A percentile compares a stretch with the other conserved stretches of the same genome.
phyloP scores from a whole-genome alignment of 192 early-diverging fungal species.

The Nowakowskiella sp. region DNA sequence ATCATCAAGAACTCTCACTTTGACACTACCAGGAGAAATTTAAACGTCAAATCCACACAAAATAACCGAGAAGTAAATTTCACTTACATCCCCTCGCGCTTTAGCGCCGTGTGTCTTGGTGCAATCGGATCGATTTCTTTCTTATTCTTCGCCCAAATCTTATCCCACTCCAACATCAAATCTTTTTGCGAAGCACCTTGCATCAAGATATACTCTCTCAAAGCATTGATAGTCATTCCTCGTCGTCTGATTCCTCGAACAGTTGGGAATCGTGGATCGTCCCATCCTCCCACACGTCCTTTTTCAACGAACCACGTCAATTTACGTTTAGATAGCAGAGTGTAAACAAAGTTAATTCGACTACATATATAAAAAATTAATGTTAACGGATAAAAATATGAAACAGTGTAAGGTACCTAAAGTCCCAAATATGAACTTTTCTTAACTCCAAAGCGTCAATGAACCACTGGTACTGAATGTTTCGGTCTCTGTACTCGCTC shows the following conservation, averaged over 20 bases:
- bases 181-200: constrained; percentile 96
- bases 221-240: constrained; percentile 95
- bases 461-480: constrained; percentile 96
- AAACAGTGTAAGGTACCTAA: constrained; percentile 31
- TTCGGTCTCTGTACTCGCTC: constrained; percentile 97
- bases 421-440: constrained; percentile 91
- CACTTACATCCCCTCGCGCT: constrained; percentile 54
- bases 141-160: constrained; percentile 96
- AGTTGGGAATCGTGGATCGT: constrained; percentile 55
- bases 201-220: constrained; percentile 94
- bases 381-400: no score
- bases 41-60: constrained; percentile 5
- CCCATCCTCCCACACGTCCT: constrained; percentile 62
- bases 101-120: constrained; percentile 80
- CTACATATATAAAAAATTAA: no score
- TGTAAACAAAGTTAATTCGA: constrained; percentile 96
- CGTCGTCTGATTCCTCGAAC: constrained; percentile 77
- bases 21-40: constrained; percentile 31
- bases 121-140: constrained; percentile 93
- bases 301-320: constrained; percentile 92
- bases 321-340: constrained; percentile 96
- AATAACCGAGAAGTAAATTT: constrained; percentile 5
- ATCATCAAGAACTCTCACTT: constrained; percentile 57
- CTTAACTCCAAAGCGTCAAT: constrained; percentile 77
- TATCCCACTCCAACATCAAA: constrained; percentile 96